Evolutionary conservation across 1,284 basidiomycete genomes (phyloP).

Genomic region (Puccinia novopanici): DNA sequence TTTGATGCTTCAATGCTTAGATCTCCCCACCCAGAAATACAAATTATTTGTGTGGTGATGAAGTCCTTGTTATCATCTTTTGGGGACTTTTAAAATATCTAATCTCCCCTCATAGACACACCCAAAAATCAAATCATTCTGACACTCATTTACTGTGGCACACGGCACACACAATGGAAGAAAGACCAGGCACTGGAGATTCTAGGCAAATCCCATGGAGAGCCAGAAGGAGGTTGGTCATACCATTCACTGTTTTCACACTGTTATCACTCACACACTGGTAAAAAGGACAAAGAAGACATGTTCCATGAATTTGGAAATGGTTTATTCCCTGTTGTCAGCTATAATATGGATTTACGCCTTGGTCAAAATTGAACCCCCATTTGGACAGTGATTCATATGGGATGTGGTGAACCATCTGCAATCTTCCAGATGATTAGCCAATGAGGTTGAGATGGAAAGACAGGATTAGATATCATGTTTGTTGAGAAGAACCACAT

Average conservation of each 20-base stretch:
- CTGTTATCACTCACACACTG: too few species aligned
- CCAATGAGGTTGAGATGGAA: too few species aligned
- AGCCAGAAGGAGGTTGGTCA: neutral
- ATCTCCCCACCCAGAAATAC: neutral
- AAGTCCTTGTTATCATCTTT: neutral
- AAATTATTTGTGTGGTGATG: neutral
- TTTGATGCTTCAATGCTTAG: neutral
- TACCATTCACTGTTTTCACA: neutral
- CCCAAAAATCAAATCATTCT: neutral
- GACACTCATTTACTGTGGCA: neutral
- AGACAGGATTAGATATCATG: neutral
- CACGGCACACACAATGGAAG: neutral
- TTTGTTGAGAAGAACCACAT: neutral
- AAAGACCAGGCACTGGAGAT: neutral
- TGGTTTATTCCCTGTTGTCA: neutral
- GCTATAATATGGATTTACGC: neutral
- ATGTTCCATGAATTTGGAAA: neutral
- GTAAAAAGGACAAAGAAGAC: neutral
- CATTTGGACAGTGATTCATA: neutral
- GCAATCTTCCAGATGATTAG: neutral
- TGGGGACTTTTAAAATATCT: neutral
- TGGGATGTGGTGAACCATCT: neutral
- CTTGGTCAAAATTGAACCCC: neutral
- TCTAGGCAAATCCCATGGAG: neutral
- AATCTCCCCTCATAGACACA: neutral